Evolutionary conservation across 495 filamentous ascomycete genomes (phyloP).

Genomic region (Penicillium argentinense): DNA sequence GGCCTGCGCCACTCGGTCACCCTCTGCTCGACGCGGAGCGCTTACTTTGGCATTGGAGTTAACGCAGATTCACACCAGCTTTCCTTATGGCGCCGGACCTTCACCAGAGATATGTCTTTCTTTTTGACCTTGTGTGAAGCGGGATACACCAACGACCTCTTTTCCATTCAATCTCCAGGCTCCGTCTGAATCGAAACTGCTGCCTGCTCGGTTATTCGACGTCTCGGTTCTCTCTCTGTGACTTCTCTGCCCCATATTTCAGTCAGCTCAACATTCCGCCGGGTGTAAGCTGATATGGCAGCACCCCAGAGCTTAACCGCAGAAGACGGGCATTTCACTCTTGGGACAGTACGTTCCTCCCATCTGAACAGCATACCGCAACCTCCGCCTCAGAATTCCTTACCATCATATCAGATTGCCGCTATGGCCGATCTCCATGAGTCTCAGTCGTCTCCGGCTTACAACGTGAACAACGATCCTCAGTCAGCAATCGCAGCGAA

Average conservation of each 20-base stretch:
- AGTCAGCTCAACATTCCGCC: constrained; percentile 12
- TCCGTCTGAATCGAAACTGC: constrained; percentile 23
- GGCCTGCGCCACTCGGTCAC: background rate
- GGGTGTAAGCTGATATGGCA: constrained; percentile 33
- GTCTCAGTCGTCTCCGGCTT: constrained; percentile 25
- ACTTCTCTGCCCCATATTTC: constrained; percentile 16
- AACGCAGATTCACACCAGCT: constrained; percentile 20
- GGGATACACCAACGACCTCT: constrained; percentile 42
- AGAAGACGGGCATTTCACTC: constrained; percentile 40
- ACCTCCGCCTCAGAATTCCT: no score
- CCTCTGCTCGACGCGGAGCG: background rate
- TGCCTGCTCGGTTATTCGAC: constrained; percentile 23
- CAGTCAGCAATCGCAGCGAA: constrained; percentile 18
- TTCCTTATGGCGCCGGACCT: constrained; percentile 53
- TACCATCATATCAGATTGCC: constrained; percentile 44
- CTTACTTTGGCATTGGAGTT: constrained; percentile 2
- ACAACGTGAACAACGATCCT: constrained; percentile 26
- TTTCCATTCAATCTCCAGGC: constrained; percentile 35
- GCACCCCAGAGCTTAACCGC: constrained; percentile 28
- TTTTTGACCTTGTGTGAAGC: constrained; percentile 51
- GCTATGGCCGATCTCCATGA: constrained; percentile 39
- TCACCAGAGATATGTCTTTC: constrained; percentile 52
- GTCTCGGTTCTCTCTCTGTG: constrained; percentile 20
- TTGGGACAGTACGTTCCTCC: constrained; percentile 41
- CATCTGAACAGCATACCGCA: no score